Base-by-base conservation (phyloP, 441 rosid genomes). In the Flueggea neowawraea region DNA sequence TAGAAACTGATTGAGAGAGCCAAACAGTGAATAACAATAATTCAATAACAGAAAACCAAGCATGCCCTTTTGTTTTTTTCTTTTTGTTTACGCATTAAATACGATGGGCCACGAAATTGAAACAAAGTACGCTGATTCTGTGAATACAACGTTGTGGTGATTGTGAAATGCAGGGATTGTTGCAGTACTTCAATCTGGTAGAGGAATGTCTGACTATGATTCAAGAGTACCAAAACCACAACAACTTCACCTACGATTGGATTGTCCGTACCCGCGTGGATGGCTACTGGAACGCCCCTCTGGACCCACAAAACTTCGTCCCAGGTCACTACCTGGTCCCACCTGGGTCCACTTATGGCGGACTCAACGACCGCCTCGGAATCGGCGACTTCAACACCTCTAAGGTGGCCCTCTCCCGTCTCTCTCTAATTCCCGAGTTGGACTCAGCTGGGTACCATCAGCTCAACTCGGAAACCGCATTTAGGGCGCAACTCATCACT, bases 311-410 rank as follows among this genome's bases (percentile, higher is more conserved):
- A 36, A 72, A 79, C 61, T 95, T 95, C 73, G 57, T 82, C 52
- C 76, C 84, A 2, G 89, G 89, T 54, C 72, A 57, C 0, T 95
- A 95, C 69, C 13, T 84, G 48, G 86, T 95, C 74, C 99, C 99
- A 0, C 76, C 86, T 0, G 99, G 99, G 14, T 95, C 99, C 16
- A 57, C 73, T n/a, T 95, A 86, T 57, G 95, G 97, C 7, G 99
- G 98, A 33, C 85, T 91, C 68, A 95, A 95, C 58, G 99, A 95
- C 75, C 88, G 99, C 4, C 84, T 95, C 3, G 99, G 99, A 8
- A 60, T 95, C 2, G 97, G 99, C n/a, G 92, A 89, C 47, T 63
- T 77, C 54, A 64, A 73, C 63, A 69, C 88, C 56, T 89, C 97
- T 2, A 65, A 56, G 0, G 75, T 77, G 0, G 97, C 99, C 10